These are phyloP conservation scores for Yamadazyma dendronema DNA, from an alignment of 1,139 yeast genomes.

Conservation along the genomic window DNA sequence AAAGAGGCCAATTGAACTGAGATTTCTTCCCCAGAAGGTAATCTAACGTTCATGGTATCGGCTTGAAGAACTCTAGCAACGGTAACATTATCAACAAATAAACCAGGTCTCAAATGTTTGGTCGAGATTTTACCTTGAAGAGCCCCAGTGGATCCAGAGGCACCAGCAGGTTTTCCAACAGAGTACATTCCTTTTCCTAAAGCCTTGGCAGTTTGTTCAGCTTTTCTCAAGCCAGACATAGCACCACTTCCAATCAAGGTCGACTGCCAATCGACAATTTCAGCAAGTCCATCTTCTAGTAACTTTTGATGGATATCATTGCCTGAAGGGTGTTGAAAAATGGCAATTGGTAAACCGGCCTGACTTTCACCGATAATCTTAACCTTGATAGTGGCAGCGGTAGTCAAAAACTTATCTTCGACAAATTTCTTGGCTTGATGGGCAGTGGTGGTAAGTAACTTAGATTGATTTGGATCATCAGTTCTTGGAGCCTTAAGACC, in stretches of 20 bases:
- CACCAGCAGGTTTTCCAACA: conserved; percentile 14
- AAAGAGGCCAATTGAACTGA: conserved; percentile 75
- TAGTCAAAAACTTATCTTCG: conserved; percentile 64
- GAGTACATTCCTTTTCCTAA: conserved; percentile 66
- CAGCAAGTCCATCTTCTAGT: conserved; percentile 68
- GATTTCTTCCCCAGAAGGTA: conserved; percentile 48
- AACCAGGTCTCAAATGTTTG: conserved; percentile 42
- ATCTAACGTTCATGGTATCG: conserved; percentile 60
- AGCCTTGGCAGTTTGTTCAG: conserved; percentile 67
- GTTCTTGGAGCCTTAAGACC: conserved; percentile 76
- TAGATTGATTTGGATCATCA: conserved; percentile 40
- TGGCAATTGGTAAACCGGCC: conserved; percentile 60
- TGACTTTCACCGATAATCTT: conserved; percentile 60
- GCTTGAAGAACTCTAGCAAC: conserved; percentile 64
- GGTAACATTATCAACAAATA: conserved; percentile 47
- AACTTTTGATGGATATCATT: conserved; percentile 66
- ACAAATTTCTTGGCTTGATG: conserved; percentile 67
- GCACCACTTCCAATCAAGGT: conserved; percentile 62
- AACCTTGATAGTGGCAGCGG: conserved; percentile 51
- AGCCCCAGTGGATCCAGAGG: conserved; percentile 11
- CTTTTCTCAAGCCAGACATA: conserved; percentile 62
- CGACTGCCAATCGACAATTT: conserved; percentile 82
- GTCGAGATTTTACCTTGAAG: conserved; percentile 14
- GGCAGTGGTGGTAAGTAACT: conserved; percentile 51
- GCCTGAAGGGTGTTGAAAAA: conserved; percentile 68